A percentile compares a stretch with the other conserved stretches of the same genome.
Evolutionary conservation across 129 eudicot species (phyloP).

Genomic region (Dittrichia graveolens): DNA sequence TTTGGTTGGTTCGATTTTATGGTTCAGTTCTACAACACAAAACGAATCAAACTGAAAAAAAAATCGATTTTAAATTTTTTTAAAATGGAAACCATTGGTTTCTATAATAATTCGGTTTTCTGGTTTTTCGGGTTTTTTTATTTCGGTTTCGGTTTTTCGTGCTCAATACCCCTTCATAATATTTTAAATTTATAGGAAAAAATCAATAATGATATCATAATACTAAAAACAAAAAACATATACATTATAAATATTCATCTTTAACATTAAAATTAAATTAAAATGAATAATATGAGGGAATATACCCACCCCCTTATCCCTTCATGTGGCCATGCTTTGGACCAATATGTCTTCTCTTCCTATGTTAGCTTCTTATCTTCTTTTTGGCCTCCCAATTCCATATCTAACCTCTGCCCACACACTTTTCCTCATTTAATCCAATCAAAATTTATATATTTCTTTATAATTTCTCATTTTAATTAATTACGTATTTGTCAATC

Average conservation of each 20-base stretch:
- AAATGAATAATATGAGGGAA: constrained; percentile 19
- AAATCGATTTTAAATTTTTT: too few relatives aligned
- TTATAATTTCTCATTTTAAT: constrained; percentile 1
- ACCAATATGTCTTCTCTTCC: constrained; percentile 22
- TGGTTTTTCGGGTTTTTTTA: too few relatives aligned
- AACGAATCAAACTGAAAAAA: too few relatives aligned
- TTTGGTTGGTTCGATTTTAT: too few relatives aligned
- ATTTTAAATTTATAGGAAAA: too few relatives aligned
- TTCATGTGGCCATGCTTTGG: constrained; percentile 40
- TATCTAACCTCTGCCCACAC: constrained; percentile 44
- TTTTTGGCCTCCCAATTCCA: constrained; percentile 40
- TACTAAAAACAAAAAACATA: neutral
- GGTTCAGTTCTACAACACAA: too few relatives aligned
- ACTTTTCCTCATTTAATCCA: constrained; percentile 33
- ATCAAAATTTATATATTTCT: neutral
- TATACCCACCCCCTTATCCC: constrained; percentile 43
- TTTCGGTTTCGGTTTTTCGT: too few relatives aligned
- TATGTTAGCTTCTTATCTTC: constrained; percentile 39
- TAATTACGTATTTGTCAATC: neutral
- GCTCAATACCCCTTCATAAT: too few relatives aligned
- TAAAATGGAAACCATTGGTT: too few relatives aligned
- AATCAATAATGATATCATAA: too few relatives aligned
- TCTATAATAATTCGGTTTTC: too few relatives aligned
- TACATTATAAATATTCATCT: neutral
- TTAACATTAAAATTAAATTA: neutral